Percentiles rank a stretch among this genome's conserved stretches.
These are phyloP conservation scores for Diaporthe amygdali DNA, from an alignment of 2,329 filamentous ascomycete genomes.

Conservation along the genomic window DNA sequence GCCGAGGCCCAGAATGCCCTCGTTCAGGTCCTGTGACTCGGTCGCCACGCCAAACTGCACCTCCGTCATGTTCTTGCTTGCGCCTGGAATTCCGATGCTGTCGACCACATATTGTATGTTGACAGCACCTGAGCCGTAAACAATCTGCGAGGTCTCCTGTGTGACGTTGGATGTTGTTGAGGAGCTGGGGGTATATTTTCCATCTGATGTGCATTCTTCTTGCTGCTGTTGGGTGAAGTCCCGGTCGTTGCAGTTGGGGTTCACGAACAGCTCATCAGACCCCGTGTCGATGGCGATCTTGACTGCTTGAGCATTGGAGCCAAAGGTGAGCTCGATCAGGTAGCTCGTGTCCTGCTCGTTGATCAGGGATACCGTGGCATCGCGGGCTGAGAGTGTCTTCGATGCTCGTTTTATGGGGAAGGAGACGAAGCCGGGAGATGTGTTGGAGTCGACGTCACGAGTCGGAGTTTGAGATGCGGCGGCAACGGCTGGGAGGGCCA, in stretches of 20 bases:
- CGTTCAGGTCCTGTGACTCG: slow-evolving; percentile 45
- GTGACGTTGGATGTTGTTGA: slow-evolving; percentile 41
- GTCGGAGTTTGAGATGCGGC: background rate
- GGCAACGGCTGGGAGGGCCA: slow-evolving; percentile 19
- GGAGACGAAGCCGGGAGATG: slow-evolving; percentile 23
- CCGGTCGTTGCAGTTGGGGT: slow-evolving; percentile 59
- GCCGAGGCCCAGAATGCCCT: slow-evolving; percentile 73
- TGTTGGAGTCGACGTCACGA: slow-evolving; percentile 7
- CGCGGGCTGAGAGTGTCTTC: slow-evolving; percentile 19
- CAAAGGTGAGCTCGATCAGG: slow-evolving; percentile 44
- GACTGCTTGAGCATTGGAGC: slow-evolving; percentile 53
- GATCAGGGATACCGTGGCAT: slow-evolving; percentile 21
- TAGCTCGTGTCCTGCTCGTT: slow-evolving; percentile 27
- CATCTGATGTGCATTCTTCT: slow-evolving; percentile 45
- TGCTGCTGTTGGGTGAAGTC: slow-evolving; percentile 33
- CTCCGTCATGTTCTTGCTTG: slow-evolving; percentile 43
- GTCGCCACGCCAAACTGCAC: slow-evolving; percentile 67
- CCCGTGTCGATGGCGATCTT: slow-evolving; percentile 59
- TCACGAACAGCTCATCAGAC: slow-evolving; percentile 62
- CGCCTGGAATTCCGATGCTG: slow-evolving; percentile 36
- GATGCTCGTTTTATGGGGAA: slow-evolving; percentile 23
- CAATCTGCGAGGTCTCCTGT: slow-evolving; percentile 37
- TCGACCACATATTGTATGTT: slow-evolving; percentile 48
- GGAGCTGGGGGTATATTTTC: slow-evolving; percentile 41
- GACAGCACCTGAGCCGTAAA: slow-evolving; percentile 52